Evolutionary conservation across 441 rosid species (phyloP).

Genomic region (Monsonia emarginata): DNA sequence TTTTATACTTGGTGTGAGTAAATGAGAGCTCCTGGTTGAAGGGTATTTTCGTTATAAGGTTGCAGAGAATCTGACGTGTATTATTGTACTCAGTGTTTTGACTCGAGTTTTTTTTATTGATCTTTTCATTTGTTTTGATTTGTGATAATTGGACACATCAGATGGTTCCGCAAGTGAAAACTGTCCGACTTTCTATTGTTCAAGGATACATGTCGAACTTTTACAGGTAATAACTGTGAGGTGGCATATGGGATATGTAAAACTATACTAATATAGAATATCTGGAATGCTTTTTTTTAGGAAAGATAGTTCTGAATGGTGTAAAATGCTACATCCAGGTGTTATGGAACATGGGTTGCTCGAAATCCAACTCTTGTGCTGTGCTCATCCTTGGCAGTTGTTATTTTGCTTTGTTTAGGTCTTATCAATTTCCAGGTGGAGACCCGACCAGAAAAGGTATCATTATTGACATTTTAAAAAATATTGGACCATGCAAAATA

Average conservation of each 20-base stretch:
- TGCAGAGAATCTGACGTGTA: background rate
- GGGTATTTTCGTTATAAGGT: background rate
- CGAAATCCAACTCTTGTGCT: slow-evolving; percentile 51
- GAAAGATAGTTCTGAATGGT: background rate
- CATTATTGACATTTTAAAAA: slow-evolving; percentile 3
- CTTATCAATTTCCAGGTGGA: slow-evolving; percentile 46
- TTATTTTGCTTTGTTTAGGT: slow-evolving; percentile 48
- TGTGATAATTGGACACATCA: slow-evolving; percentile 24
- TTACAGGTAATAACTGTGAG: slow-evolving; percentile 33
- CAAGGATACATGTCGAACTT: slow-evolving; percentile 51
- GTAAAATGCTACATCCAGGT: slow-evolving; percentile 29
- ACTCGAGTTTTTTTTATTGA: background rate
- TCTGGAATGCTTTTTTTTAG: slow-evolving; percentile 16
- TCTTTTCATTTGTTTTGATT: background rate
- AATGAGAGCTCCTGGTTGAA: background rate
- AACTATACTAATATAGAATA: slow-evolving; percentile 8
- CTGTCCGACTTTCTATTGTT: slow-evolving; percentile 34
- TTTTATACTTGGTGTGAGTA: background rate
- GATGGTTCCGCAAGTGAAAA: slow-evolving; percentile 21
- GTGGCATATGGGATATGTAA: background rate
- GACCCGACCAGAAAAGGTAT: slow-evolving; percentile 67
- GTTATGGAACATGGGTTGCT: slow-evolving; percentile 50
- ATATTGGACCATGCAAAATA: background rate
- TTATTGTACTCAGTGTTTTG: background rate
- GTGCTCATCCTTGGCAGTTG: slow-evolving; percentile 41